These are phyloP conservation scores for Blepharisma japonicum DNA, from an alignment of 73 alveolate genomes.

Conservation along the genomic window DNA sequence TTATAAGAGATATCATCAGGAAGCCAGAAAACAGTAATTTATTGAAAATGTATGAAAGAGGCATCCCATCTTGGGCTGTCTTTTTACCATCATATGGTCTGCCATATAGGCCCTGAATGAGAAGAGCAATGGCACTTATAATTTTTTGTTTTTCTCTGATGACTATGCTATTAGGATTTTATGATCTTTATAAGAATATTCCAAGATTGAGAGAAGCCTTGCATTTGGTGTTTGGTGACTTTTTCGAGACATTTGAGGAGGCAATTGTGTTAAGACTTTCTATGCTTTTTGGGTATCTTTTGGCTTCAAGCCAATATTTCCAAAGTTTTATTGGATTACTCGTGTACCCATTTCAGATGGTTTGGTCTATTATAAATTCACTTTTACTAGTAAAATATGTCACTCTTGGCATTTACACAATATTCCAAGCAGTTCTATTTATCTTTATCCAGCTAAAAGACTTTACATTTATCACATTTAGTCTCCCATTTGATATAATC, in stretches of 20 bases:
- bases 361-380: background rate
- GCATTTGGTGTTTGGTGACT: background rate
- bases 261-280: background rate
- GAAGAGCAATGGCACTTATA: conserved; percentile 11
- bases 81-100: conserved; percentile 31
- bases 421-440: background rate
- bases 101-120: conserved; percentile 30
- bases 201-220: conserved; percentile 13
- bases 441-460: background rate
- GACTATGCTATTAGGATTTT: conserved; percentile 28
- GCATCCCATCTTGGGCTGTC: conserved; percentile 34
- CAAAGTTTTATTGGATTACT: background rate
- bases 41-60: conserved; percentile 31
- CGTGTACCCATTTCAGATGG: background rate
- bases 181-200: conserved; percentile 20
- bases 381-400: background rate
- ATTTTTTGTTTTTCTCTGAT: background rate
- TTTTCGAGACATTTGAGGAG: background rate
- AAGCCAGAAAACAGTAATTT: background rate
- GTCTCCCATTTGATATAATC: conserved; percentile 6
- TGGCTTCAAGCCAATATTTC: background rate
- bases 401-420: background rate
- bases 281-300: conserved; percentile 3
- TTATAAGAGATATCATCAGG: conserved; percentile 4
- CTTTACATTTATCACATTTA: background rate